Evolutionary conservation across 2,329 filamentous ascomycete species (phyloP).

Genomic region (Domatiomyces globalis): DNA sequence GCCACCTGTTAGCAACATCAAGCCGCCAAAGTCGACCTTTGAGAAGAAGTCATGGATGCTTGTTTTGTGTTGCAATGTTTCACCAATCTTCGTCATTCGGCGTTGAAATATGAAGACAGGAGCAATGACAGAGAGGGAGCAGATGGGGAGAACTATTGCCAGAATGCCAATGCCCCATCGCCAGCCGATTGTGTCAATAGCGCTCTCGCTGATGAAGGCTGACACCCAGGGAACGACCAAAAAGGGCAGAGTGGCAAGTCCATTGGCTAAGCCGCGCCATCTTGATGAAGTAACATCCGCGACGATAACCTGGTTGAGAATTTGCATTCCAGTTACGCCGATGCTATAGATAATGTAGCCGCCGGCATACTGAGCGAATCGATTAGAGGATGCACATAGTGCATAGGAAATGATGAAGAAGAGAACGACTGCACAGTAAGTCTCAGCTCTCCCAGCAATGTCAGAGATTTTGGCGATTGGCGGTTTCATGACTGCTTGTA

Average conservation of each 20-base stretch:
- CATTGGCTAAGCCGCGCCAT: slow-evolving; percentile 28
- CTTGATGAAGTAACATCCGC: slow-evolving; percentile 30
- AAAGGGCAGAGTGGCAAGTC: slow-evolving; percentile 27
- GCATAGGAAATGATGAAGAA: slow-evolving; percentile 28
- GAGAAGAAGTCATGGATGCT: slow-evolving; percentile 22
- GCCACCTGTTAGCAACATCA: slow-evolving; percentile 35
- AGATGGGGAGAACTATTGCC: slow-evolving; percentile 29
- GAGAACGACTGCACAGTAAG: slow-evolving; percentile 20
- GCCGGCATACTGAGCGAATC: slow-evolving; percentile 26
- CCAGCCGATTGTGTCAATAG: slow-evolving; percentile 30
- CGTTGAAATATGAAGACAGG: slow-evolving; percentile 27
- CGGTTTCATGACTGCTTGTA: slow-evolving; percentile 28
- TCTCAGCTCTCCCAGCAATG: slow-evolving; percentile 28
- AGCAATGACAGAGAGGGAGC: slow-evolving; percentile 25
- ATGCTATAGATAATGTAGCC: slow-evolving; percentile 26
- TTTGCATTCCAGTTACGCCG: slow-evolving; percentile 27
- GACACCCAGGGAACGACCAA: slow-evolving; percentile 30
- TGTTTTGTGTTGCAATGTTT: slow-evolving; percentile 18
- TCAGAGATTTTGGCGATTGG: slow-evolving; percentile 32
- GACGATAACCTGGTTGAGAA: slow-evolving; percentile 33
- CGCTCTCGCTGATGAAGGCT: slow-evolving; percentile 29
- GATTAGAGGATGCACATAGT: slow-evolving; percentile 24
- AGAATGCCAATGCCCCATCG: slow-evolving; percentile 33
- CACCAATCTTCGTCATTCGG: slow-evolving; percentile 21
- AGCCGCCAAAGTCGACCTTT: slow-evolving; percentile 28